These are phyloP conservation scores for Nematocida major DNA, from an alignment of 371 early-diverging fungal genomes.

Conservation along the genomic window DNA sequence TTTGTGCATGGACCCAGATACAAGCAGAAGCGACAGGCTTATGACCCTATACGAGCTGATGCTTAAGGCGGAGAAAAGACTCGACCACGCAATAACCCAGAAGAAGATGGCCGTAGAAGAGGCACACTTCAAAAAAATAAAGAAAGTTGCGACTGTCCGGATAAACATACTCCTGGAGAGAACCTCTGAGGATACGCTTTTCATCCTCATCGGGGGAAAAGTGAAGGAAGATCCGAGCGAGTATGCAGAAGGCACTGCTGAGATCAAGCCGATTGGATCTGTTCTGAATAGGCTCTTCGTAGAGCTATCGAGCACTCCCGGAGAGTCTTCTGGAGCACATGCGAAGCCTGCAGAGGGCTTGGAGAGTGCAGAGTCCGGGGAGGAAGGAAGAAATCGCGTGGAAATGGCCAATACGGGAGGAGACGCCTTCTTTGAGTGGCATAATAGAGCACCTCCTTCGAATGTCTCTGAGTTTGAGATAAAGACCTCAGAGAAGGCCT, in stretches of 20 bases:
- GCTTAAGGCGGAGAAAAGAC: slow-evolving; percentile 49
- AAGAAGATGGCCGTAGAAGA: slow-evolving; percentile 63
- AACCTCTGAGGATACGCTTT: slow-evolving; percentile 30
- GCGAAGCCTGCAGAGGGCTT: neutral
- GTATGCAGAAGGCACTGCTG: slow-evolving; percentile 19
- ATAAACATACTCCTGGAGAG: slow-evolving; percentile 55
- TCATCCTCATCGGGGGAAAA: slow-evolving; percentile 55
- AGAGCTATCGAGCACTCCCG: slow-evolving; percentile 18
- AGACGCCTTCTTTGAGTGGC: slow-evolving; percentile 41
- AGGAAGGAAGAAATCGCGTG: neutral
- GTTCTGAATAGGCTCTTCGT: slow-evolving; percentile 26
- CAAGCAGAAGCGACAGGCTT: slow-evolving; percentile 41
- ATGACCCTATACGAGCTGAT: slow-evolving; percentile 49
- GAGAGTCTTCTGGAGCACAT: neutral
- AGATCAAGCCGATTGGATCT: slow-evolving; percentile 51
- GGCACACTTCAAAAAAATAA: slow-evolving; percentile 63
- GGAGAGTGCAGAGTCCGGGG: neutral
- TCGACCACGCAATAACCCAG: slow-evolving; percentile 55
- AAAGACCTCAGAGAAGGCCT: slow-evolving; percentile 8
- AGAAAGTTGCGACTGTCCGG: slow-evolving; percentile 49
- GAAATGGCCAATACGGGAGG: neutral
- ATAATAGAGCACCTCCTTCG: neutral
- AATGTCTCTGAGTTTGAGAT: slow-evolving; percentile 36
- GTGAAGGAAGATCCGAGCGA: slow-evolving; percentile 56
- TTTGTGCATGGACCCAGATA: too few species aligned